Evolutionary conservation across 768 basidiomycete genomes (phyloP).

Genomic region (Boletus sp.): DNA sequence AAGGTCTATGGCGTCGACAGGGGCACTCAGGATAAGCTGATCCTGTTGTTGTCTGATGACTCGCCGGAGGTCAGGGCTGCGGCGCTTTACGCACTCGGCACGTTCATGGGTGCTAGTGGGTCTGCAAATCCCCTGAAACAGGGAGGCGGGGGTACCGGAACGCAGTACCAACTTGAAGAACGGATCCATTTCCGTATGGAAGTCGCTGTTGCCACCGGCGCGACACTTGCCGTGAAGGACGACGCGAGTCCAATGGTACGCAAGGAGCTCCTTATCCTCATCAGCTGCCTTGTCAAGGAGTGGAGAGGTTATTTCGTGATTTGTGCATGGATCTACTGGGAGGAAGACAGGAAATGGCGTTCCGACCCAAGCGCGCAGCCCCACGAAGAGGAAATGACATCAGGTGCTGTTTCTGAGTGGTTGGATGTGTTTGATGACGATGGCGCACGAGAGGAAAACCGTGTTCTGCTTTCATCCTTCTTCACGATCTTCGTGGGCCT

Average conservation of each 20-base stretch:
- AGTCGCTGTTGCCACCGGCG: constrained; percentile 87
- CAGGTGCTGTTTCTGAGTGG: constrained; percentile 77
- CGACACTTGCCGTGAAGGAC: constrained; percentile 83
- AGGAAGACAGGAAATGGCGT: constrained; percentile 77
- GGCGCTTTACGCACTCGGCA: constrained; percentile 87
- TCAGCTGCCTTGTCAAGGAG: constrained; percentile 92
- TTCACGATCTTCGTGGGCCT: constrained; percentile 90
- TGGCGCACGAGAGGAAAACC: constrained; percentile 68
- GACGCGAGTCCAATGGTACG: constrained; percentile 97
- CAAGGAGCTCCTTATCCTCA: constrained; percentile 87
- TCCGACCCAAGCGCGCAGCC: constrained; percentile 32
- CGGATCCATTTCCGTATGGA: constrained; percentile 85
- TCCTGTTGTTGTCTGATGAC: constrained; percentile 76
- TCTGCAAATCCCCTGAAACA: constrained; percentile 61
- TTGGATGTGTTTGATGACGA: constrained; percentile 69
- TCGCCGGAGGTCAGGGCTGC: constrained; percentile 93
- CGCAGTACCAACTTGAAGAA: constrained; percentile 72
- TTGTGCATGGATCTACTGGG: constrained; percentile 96
- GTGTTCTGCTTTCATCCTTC: constrained; percentile 85
- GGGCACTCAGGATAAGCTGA: constrained; percentile 80
- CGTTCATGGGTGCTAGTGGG: constrained; percentile 88
- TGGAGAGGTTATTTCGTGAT: constrained; percentile 96
- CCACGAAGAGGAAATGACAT: constrained; percentile 71
- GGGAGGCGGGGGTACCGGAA: constrained; percentile 85
- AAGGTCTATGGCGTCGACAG: constrained; percentile 79